A percentile compares a stretch with the other conserved stretches of the same genome.
These are phyloP conservation scores for Vitis riparia DNA, from an alignment of 164 flowering plant genomes.

Conservation along the genomic window DNA sequence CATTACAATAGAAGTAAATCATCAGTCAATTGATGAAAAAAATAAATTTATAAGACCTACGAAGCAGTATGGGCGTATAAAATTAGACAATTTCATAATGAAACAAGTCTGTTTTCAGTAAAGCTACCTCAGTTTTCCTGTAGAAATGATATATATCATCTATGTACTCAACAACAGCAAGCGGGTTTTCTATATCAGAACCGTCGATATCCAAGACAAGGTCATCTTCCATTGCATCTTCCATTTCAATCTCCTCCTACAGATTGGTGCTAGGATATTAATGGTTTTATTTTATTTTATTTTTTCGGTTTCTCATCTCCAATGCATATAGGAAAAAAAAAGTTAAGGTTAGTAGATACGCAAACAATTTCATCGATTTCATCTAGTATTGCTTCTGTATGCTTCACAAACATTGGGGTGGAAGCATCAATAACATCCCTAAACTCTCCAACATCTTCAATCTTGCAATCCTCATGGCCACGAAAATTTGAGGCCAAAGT, in stretches of 20 bases:
- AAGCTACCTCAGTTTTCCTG: constrained; percentile 24
- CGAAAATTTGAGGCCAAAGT: not conserved
- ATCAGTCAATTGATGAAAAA: too few relatives aligned
- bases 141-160: constrained; percentile 24
- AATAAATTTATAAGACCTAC: too few relatives aligned
- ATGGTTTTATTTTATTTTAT: not conserved
- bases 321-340: not conserved
- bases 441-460: constrained; percentile 13
- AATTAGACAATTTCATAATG: too few relatives aligned
- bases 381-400: constrained; percentile 26
- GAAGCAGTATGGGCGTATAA: too few relatives aligned
- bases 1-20: too few relatives aligned
- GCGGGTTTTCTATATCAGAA: constrained; percentile 15
- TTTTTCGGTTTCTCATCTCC: too few relatives aligned
- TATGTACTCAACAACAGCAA: constrained; percentile 30
- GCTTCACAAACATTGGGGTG: constrained; percentile 25
- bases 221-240: constrained; percentile 19
- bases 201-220: constrained; percentile 23
- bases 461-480: not conserved
- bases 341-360: not conserved
- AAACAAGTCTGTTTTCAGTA: not conserved
- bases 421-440: constrained; percentile 4
- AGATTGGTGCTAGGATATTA: not conserved
- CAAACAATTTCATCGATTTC: constrained; percentile 24
- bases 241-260: constrained; percentile 32